Evolutionary conservation across 768 basidiomycete genomes (phyloP), one percentile per base, ranked within the genome.

Genomic region (Porphyrellus cyaneotinctus): DNA sequence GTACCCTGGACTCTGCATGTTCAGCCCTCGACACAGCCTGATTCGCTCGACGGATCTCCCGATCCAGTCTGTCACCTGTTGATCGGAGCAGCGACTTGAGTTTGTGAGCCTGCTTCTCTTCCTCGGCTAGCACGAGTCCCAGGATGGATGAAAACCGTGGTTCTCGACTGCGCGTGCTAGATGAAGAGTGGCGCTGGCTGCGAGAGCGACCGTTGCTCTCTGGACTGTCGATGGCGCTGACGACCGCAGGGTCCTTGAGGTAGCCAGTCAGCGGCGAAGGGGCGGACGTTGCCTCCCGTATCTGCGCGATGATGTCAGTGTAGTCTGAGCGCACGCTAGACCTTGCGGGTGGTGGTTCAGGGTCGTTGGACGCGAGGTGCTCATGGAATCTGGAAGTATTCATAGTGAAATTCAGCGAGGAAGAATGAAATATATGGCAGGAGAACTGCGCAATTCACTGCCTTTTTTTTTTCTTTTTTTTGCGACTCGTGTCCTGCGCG

Each of bases 61-160:
- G 69, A 60, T 84, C 79, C 35, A 87, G 71, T 43, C 76, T 74
- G 47, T 82, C 80, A 18, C 75, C 75, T 6, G 83, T 75, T 42
- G 66, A 68, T 47, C 76, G 73, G 22, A 85, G 74, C 23, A 81
- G 61, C 26, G 74, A 71, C 63, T 82, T 84, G 54, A 84, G 73
- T 51, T 77, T 75, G 50, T 74, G 73, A n/a, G 74, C 72, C 58
- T 82, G 80, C 49, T 76, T 75, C 63, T 84, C 82, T 64, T 84
- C 82, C 53, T 84, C 64, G 56, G 78, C 74, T 24, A 78, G 68
- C 24, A 77, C 72, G 13, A 80, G 62, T 3, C 74, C 74, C 47
- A 75, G 70, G 26, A 78, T 64, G 22, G 73, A 63, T 28, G 74
- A 68, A 1, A 74, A 66, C 36, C 70, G 66, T 43, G 70, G 70